Evolutionary conservation across 2,329 filamentous ascomycete genomes (phyloP), one percentile per base, ranked within the genome.

Genomic region (Hymenoscyphus fraxineus): DNA sequence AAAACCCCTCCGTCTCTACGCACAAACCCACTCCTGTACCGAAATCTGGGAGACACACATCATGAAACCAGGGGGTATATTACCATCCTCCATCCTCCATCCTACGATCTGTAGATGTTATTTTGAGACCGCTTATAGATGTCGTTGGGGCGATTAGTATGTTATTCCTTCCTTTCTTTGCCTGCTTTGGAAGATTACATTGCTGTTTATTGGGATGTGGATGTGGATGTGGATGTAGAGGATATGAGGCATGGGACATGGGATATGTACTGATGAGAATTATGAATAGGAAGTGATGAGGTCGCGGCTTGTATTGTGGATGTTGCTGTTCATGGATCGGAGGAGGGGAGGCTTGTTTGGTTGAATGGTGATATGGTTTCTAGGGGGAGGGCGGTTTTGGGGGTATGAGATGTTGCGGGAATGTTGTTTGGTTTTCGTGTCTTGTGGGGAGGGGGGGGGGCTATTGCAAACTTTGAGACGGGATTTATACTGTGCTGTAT

Each of bases 271-370:
- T 62, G 22, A 62, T 40, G 2, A 6, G 32, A 7, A 13, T 22
- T 35, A 4, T 2, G 2, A 19, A 22, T 58, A 62, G 61, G 40
- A 40, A 40, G 27, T 39, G 54, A 62, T 19, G 54, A 62, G 47
- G 44, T 54, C 9, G 61, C 54, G 9, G 61, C 61, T 22, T 35
- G 38, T 47, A 62, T 62, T 31, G 27, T 62, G 19, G 61, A 62
- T 39, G 27, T 62, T 13, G 55, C 40, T 5, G n/a, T 62, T 2
- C 35, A 58, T 35, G 61, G 61, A 15, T 58, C 61, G 6, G 27
- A 47, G 16, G 31, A 51, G 27, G 39, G 10, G 31, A 51, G 7
- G 35, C 7, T 7, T 5, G 44, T 51, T 51, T 51, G 44, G 44
- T 6, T 12, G 44, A 51, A 51, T 12, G 7, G 22, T 7, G 44